Evolutionary conservation across 2,329 filamentous ascomycete species (phyloP), one percentile per base, ranked within the genome.

Genomic region (Pleomassaria siparia): DNA sequence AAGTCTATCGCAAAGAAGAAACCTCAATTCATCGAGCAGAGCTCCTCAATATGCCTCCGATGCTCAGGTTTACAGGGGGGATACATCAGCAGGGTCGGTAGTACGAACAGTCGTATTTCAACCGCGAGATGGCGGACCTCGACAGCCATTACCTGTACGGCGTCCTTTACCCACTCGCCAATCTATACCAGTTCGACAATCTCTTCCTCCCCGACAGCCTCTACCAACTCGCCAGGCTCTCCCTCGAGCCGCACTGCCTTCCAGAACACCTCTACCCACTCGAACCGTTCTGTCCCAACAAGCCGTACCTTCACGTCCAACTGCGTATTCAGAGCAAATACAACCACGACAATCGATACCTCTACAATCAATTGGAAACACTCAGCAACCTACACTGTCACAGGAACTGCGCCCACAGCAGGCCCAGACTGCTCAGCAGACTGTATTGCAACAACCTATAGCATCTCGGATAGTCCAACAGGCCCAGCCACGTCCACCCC

Each of bases 1-100:
- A 3, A 32, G 35, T 8, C 28, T 56, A n/a, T 44, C 55, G n/a
- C 68, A 71, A 36, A 60, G 60, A 32, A 55, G 69, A 40, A 42
- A 61, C 15, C 53, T 72, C 44, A 67, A 63, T 53, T 66, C 62
- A 16, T 70, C 67, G 6, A 64, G 56, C 32, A 62, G 56, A 54
- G 55, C 57, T 13, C 57, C 61, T 3, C 62, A 70, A 18, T 60
- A 60, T 49, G 66, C 66, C 15, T 37, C 40, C 49, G 67, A 59
- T 52, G 58, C 8, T 40, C 60, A 44, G 40, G 26, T 63, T 5
- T 65, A 61, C 50, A 60, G 60, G 48, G 63, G 60, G 47, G 57
- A 46, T 11, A 36, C 53, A 43, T 46, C 55, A 12, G 28, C 55
- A n/a, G 49, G 55, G 22, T 54, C 52, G 4, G 43, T 64, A 46